Base-by-base conservation (phyloP, 116 monocot species). In the Dioscorea cayenensis region DNA sequence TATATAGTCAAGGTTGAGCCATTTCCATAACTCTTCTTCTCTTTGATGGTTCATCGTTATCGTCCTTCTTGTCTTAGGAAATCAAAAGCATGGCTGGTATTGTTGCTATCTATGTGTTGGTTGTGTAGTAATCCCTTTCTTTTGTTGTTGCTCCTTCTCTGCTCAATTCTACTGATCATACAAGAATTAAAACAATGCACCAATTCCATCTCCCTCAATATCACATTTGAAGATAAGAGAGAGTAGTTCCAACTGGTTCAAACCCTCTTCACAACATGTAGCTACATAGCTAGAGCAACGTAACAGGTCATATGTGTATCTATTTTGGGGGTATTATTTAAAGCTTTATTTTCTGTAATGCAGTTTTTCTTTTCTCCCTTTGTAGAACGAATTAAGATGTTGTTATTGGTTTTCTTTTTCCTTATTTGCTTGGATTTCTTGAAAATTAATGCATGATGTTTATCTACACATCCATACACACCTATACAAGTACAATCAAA, bases 221-320 rank as follows among this genome's bases (percentile, higher is more conserved):
- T 16, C 23, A 63, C 72, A 18, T 3, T 28, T 12, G 63, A 72
- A 16, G 72, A 72, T 8, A 72, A 72, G 49, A 72, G 72, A 22
- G 49, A n/a, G n/a, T 16, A 1, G 28, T 72, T 43, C 72, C 62
- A 63, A 72, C 72, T 1, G 72, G 72, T 27, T 49, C 72, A 27
- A 72, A 72, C 49, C 72, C 62, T 37, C 72, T 72, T 17, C 72
- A 68, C 14, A 68, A 68, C 68, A 68, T 10, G 68, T 68, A 68
- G 68, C 7, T n/a, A n/a, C n/a, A n/a, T 3, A 67, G n/a, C n/a
- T n/a, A 20, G 19, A 18, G 2, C 51, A n/a, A n/a, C n/a, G n/a
- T n/a, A n/a, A n/a, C n/a, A n/a, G n/a, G n/a, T n/a, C n/a, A n/a
- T n/a, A n/a, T n/a, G n/a, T n/a, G n/a, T n/a, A n/a, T n/a, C n/a